Percentiles rank a stretch among this genome's conserved stretches.
Conservation (phyloP, 1,284 basidiomycete species). For the Volvariella volvacea region DNA sequence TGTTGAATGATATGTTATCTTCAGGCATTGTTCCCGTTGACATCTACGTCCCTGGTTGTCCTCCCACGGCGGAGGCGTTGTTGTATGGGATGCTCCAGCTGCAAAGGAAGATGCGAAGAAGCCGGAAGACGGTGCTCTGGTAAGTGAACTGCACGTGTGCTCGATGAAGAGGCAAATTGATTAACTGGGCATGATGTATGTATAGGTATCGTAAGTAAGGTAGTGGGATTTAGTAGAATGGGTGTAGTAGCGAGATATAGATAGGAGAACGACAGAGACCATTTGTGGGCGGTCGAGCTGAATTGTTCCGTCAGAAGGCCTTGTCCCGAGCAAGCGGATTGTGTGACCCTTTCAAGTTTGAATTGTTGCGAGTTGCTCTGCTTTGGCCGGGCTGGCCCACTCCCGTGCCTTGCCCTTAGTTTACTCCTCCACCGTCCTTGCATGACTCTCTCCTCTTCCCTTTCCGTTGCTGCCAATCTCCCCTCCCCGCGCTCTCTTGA, state of each 20-base stretch:
- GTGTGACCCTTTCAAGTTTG: too few relatives aligned
- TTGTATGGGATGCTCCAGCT: conserved; percentile 93
- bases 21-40: conserved; percentile 94
- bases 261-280: background rate
- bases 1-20: conserved; percentile 7
- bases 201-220: conserved; percentile 49
- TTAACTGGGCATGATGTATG: background rate
- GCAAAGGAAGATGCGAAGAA: conserved; percentile 94
- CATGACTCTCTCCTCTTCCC: too few relatives aligned
- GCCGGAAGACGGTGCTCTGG: conserved; percentile 89
- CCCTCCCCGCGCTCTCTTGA: too few relatives aligned
- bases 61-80: conserved; percentile 90
- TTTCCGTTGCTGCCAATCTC: too few relatives aligned
- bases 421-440: too few relatives aligned
- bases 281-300: too few relatives aligned
- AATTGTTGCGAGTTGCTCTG: too few relatives aligned
- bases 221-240: background rate
- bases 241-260: conserved; percentile 5
- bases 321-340: too few relatives aligned
- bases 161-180: conserved; percentile 9
- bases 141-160: conserved; percentile 30
- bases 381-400: too few relatives aligned
- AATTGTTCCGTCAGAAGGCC: too few relatives aligned
- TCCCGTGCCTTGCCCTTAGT: too few relatives aligned
- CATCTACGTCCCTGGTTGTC: conserved; percentile 95